Conservation (phyloP, 2,329 filamentous ascomycete species). For the Gnomoniopsis sp. region DNA sequence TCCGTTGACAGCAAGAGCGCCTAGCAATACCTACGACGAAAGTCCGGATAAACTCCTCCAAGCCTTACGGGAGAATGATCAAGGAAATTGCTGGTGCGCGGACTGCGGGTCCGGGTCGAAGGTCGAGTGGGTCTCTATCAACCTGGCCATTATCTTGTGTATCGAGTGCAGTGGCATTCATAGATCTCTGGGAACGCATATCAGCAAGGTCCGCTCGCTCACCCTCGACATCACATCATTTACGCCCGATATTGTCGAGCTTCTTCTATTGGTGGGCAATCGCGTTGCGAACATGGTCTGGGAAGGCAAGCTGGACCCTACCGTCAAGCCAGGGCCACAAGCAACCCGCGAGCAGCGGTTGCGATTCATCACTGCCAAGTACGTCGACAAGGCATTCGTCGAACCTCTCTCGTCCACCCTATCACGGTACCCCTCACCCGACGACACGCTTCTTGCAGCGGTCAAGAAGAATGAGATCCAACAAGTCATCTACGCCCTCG, state of each 20-base stretch:
- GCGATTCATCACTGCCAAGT: slow-evolving; percentile 94
- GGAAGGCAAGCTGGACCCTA: slow-evolving; percentile 78
- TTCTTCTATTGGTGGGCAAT: slow-evolving; percentile 88
- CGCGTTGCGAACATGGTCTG: slow-evolving; percentile 94
- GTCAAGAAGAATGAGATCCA: slow-evolving; percentile 97
- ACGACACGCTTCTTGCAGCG: slow-evolving; percentile 85
- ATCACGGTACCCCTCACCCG: slow-evolving; percentile 72
- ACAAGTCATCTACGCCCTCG: slow-evolving; percentile 85
- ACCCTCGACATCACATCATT: slow-evolving; percentile 96
- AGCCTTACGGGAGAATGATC: slow-evolving; percentile 81
- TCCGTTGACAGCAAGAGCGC: slow-evolving; percentile 55
- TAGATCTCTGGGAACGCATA: slow-evolving; percentile 91
- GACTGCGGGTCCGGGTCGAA: slow-evolving; percentile 90
- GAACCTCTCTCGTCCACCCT: slow-evolving; percentile 72
- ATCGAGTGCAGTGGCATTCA: slow-evolving; percentile 99
- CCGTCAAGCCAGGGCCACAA: slow-evolving; percentile 69
- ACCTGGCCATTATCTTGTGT: slow-evolving; percentile 91
- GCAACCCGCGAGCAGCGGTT: slow-evolving; percentile 86
- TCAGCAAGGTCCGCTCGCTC: slow-evolving; percentile 93
- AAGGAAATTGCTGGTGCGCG: slow-evolving; percentile 90
- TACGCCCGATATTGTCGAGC: slow-evolving; percentile 92
- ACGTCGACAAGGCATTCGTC: slow-evolving; percentile 79
- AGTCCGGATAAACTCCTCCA: slow-evolving; percentile 83
- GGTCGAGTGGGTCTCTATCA: slow-evolving; percentile 99
- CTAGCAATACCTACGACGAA: slow-evolving; percentile 71